These are phyloP conservation scores for Hanseniaspora pseudoguilliermondii DNA, from an alignment of 805 yeast genomes.

Conservation along the genomic window DNA sequence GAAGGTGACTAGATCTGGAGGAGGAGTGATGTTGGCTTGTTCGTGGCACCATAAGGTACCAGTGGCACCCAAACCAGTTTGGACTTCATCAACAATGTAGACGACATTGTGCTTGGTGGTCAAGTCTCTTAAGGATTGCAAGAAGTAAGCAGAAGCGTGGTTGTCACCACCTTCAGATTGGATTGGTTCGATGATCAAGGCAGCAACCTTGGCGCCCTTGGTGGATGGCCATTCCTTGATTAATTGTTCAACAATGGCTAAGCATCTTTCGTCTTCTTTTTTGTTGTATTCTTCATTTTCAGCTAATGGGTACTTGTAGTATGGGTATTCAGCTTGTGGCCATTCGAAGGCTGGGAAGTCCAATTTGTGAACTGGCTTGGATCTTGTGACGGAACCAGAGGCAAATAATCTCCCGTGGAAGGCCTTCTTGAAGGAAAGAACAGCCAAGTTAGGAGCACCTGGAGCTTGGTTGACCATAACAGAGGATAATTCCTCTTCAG, in stretches of 20 bases:
- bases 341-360: conserved; percentile 88
- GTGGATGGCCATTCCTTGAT: conserved; percentile 44
- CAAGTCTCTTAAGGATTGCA: conserved; percentile 49
- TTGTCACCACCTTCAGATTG: conserved; percentile 71
- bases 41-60: conserved; percentile 67
- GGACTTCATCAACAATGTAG: conserved; percentile 60
- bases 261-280: conserved; percentile 70
- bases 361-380: conserved; percentile 88
- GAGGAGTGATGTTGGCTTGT: conserved; percentile 47
- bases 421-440: conserved; percentile 72
- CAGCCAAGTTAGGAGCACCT: conserved; percentile 77
- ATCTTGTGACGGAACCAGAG: conserved; percentile 77
- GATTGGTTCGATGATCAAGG: conserved; percentile 77
- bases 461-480: conserved; percentile 77
- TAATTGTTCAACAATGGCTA: conserved; percentile 59
- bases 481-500: conserved; percentile 54
- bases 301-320: conserved; percentile 72
- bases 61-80: conserved; percentile 63
- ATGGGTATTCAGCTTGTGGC: conserved; percentile 93
- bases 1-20: conserved; percentile 59
- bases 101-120: conserved; percentile 45
- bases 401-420: conserved; percentile 96
- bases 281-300: conserved; percentile 49
- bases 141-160: conserved; percentile 49
- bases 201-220: conserved; percentile 56